These are phyloP conservation scores for Sporothrix humicola DNA, from an alignment of 2,329 filamentous ascomycete genomes.

Conservation along the genomic window DNA sequence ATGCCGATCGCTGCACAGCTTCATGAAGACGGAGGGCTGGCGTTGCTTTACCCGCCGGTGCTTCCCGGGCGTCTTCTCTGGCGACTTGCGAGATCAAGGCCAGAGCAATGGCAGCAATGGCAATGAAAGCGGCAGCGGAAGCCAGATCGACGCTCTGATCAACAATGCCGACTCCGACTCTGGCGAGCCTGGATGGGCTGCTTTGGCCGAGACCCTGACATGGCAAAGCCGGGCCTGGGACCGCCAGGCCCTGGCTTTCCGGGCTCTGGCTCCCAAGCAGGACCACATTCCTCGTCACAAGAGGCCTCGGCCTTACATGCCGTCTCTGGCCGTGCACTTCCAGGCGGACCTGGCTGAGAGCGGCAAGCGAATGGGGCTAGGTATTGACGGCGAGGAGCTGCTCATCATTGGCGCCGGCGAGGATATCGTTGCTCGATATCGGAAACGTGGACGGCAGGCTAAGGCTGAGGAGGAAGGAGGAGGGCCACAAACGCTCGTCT, in stretches of 20 bases:
- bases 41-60: conserved; percentile 53
- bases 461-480: conserved; percentile 23
- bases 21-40: conserved; percentile 55
- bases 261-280: conserved; percentile 42
- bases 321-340: conserved; percentile 55
- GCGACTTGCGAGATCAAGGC: neutral
- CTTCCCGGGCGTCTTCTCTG: conserved; percentile 43
- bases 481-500: conserved; percentile 45
- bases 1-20: conserved; percentile 48
- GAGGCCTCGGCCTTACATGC: conserved; percentile 42
- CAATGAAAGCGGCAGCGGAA: no score
- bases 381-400: conserved; percentile 49
- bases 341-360: conserved; percentile 40
- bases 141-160: neutral
- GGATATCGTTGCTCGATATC: conserved; percentile 54
- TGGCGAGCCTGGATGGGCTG: conserved; percentile 43
- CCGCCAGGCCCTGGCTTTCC: conserved; percentile 51
- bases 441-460: conserved; percentile 39
- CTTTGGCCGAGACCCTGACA: conserved; percentile 54
- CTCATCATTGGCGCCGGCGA: conserved; percentile 60
- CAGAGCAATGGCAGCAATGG: neutral
- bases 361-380: neutral
- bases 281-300: conserved; percentile 40
- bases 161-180: conserved; percentile 24
- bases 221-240: conserved; percentile 62